phyloP scores from a whole-genome alignment of 1,139 yeast genomes.

The Kluyveromyces sp. region DNA sequence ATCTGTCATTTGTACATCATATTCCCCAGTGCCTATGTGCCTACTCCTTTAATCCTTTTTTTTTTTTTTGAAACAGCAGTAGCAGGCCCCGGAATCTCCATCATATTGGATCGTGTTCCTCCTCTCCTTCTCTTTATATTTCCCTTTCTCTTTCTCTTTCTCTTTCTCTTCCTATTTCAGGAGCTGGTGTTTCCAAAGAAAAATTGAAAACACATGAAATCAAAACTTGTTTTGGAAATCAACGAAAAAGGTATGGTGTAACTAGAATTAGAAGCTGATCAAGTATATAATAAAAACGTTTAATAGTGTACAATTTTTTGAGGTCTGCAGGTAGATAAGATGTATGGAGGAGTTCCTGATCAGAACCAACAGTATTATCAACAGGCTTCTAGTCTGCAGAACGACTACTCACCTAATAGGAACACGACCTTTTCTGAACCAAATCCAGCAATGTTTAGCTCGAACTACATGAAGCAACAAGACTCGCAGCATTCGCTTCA shows the following conservation, averaged over 20 bases:
- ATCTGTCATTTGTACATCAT: constrained; percentile 2
- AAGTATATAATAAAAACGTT: background rate
- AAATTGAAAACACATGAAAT: background rate
- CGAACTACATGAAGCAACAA: constrained; percentile 32
- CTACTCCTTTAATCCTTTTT: no score
- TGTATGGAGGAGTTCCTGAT: background rate
- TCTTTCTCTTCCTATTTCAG: background rate
- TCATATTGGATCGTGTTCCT: no score
- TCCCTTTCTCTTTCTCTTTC: background rate
- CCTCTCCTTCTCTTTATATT: no score
- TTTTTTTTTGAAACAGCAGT: no score
- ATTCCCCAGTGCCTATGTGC: no score
- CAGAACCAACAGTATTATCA: constrained; percentile 9
- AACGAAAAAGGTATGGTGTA: background rate
- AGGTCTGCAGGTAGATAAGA: background rate
- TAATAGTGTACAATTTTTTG: background rate
- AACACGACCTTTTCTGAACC: constrained; percentile 21
- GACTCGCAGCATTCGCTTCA: constrained; percentile 31
- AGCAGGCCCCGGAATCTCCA: no score
- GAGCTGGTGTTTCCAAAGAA: no score
- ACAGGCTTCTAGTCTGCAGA: constrained; percentile 9
- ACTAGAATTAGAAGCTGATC: background rate
- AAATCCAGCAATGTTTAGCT: constrained; percentile 26
- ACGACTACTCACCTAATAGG: background rate
- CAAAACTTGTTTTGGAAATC: background rate